Base-by-base conservation (phyloP, 2,329 filamentous ascomycete species). In the Leptodontidium sp. region DNA sequence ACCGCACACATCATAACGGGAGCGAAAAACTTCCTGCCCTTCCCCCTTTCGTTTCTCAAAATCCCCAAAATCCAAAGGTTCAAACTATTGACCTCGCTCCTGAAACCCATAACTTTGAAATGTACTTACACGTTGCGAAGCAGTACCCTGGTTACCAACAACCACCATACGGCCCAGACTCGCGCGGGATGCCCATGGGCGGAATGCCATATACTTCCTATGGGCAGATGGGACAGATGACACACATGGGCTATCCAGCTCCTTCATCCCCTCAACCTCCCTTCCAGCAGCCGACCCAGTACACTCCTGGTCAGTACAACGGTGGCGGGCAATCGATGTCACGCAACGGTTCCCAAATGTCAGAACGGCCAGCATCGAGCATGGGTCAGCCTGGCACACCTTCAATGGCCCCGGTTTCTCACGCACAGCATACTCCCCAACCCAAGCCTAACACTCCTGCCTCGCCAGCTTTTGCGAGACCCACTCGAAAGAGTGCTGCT, bases 271-370 rank as follows among this genome's bases (percentile, higher is more conserved):
- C 86, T 29, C 81, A 81, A 63, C 77, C 79, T 64, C 70, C 75
- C n/a, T 88, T 82, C 71, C 83, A 83, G 68, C 84, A 84, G 64
- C 80, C 80, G 24, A 70, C 67, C 58, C 68, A 71, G 35, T 77
- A 77, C 62, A 76, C 77, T 26, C 77, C 77, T 11, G 74, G 75
- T n/a, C 78, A 79, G 66, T 80, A 80, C 69, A 71, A 69, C 59
- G 82, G 81, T 71, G 84, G 83, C 75, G 87, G 84, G 70, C 87
- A 91, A 79, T 82, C 83, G 50, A 94, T 97, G 91, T 96, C 94
- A 1, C 91, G 94, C 75, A 94, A 89, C 70, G 88, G 91, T 1
- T 97, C 93, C 1, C 92, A 96, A 80, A 86, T 91, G 66, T 92
- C 92, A n/a, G 87, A 90, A 76, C 83, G 88, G 59, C 85, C 81